Percentiles rank a stretch among this genome's conserved stretches.
Evolutionary conservation across 2,329 filamentous ascomycete genomes (phyloP).

Genomic region (Elsinoe fawcettii): DNA sequence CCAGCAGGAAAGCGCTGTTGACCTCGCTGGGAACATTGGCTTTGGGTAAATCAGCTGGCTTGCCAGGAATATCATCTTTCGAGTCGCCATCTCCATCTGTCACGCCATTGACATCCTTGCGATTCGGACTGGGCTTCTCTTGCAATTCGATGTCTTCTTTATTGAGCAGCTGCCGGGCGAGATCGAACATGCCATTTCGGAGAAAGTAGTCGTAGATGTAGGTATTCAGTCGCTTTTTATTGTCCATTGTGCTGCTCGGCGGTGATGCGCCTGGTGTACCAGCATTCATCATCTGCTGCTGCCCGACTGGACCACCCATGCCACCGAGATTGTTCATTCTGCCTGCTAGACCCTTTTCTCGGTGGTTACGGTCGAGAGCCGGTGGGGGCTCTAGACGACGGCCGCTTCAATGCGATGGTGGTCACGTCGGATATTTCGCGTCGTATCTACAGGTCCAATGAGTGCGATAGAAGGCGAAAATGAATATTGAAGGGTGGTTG

Average conservation of each 20-base stretch:
- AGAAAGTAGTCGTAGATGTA: slow-evolving; percentile 91
- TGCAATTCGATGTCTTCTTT: slow-evolving; percentile 36
- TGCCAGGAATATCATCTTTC: slow-evolving; percentile 71
- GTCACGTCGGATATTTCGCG: slow-evolving; percentile 14
- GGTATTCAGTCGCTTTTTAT: slow-evolving; percentile 54
- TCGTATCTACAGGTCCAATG: neutral
- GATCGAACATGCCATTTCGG: slow-evolving; percentile 74
- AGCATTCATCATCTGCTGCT: slow-evolving; percentile 41
- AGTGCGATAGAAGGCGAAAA: neutral
- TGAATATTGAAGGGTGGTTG: neutral
- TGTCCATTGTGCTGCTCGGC: slow-evolving; percentile 24
- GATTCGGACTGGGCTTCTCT: slow-evolving; percentile 56
- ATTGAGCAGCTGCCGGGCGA: slow-evolving; percentile 65
- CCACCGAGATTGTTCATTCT: slow-evolving; percentile 62
- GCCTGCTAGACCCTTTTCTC: slow-evolving; percentile 50
- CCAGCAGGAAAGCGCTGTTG: slow-evolving; percentile 80
- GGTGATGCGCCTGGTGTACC: slow-evolving; percentile 21
- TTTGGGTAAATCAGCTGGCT: slow-evolving; percentile 70
- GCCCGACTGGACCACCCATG: slow-evolving; percentile 57
- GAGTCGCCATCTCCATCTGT: slow-evolving; percentile 67
- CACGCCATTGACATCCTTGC: slow-evolving; percentile 56
- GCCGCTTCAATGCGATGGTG: slow-evolving; percentile 7
- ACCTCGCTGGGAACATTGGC: slow-evolving; percentile 59
- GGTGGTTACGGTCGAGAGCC: slow-evolving; percentile 14
- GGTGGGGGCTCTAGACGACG: slow-evolving; percentile 11